Base-by-base conservation (phyloP, 1,284 basidiomycete species). In the Ceratobasidium theobromae region DNA sequence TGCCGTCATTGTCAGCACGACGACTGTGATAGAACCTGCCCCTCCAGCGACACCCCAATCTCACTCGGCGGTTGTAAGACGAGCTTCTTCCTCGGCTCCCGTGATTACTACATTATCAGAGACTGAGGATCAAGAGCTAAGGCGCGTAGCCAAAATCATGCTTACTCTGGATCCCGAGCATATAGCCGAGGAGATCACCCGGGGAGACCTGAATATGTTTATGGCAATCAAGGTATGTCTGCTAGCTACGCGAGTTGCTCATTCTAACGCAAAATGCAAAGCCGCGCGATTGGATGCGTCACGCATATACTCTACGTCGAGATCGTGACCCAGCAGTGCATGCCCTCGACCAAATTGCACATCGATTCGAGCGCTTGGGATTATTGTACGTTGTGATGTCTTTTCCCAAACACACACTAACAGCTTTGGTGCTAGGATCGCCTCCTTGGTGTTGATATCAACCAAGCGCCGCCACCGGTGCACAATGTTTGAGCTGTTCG, bases 271-370 rank as follows among this genome's bases (percentile, higher is more conserved):
- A n/a, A n/a, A n/a, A 11, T 49, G 14, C 27, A 16, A 68, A 91
- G 89, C 87, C 89, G 38, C 84, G 89, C 55, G 84, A 91, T 73
- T 92, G 89, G 89, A 79, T 92, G 32, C 81, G 84, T 66, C 88
- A 86, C 73, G 87, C 87, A 9, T 82, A 91, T 68, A 80, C 83
- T 33, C 81, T 83, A 11, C 64, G 64, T 23, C 84, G 84, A 49
- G 84, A 83, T 73, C 88, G 87, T 72, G 82, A 86, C 69, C 78
- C 80, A 3, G 81, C 82, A 67, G 79, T 75, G 5, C 86, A 90
- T 71, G 79, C 86, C 4, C 88, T 92, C 65, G 81, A 83, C 14
- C 79, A 81, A 18, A 89, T 88, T 73, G 87, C 87, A 68, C 77
- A 79, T 11, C 77, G 88, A 67, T 88, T 88, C 35, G 89, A 90